Percentiles rank a stretch among this genome's conserved stretches.
Evolutionary conservation across 495 filamentous ascomycete species (phyloP).

Genomic region (Darksidea phi): DNA sequence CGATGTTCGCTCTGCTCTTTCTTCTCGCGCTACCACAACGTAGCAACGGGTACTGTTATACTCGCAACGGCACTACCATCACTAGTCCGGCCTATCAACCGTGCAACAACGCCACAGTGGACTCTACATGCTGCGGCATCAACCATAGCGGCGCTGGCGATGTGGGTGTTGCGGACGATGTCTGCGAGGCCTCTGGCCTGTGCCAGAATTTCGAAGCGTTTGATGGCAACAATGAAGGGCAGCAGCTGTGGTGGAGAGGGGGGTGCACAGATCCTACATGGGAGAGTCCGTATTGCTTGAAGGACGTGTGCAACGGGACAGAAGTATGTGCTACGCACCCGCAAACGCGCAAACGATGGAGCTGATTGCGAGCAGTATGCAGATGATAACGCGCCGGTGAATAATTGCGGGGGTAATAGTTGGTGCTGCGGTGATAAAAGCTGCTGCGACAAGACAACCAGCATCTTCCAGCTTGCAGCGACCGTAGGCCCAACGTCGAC

Average conservation of each 20-base stretch:
- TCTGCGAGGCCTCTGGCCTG: conserved; percentile 2
- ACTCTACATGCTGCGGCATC: conserved; percentile 8
- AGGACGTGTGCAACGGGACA: conserved; percentile 4
- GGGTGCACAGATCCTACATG: conserved; percentile 18
- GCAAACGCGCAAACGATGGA: not conserved
- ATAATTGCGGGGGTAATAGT: not conserved
- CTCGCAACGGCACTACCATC: conserved; percentile 4
- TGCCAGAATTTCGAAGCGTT: conserved; percentile 7
- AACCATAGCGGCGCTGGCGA: conserved; percentile 3
- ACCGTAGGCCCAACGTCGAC: conserved; percentile 7
- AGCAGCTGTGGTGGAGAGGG: conserved; percentile 12
- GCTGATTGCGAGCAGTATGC: conserved; percentile 4
- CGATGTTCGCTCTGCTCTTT: no score
- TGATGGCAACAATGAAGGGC: not conserved
- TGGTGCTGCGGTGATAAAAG: conserved; percentile 9
- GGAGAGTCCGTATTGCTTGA: conserved; percentile 17
- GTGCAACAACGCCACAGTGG: not conserved
- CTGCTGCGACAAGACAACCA: conserved; percentile 2
- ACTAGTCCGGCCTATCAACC: conserved; percentile 7
- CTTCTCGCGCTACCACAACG: no score
- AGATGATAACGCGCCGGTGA: conserved; percentile 12
- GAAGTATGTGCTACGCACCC: not conserved
- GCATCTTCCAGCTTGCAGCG: conserved; percentile 7
- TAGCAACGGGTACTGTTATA: not conserved
- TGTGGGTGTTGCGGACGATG: conserved; percentile 6